Conservation (phyloP, 2,329 filamentous ascomycete genomes). For the Claviceps lovelessii region DNA sequence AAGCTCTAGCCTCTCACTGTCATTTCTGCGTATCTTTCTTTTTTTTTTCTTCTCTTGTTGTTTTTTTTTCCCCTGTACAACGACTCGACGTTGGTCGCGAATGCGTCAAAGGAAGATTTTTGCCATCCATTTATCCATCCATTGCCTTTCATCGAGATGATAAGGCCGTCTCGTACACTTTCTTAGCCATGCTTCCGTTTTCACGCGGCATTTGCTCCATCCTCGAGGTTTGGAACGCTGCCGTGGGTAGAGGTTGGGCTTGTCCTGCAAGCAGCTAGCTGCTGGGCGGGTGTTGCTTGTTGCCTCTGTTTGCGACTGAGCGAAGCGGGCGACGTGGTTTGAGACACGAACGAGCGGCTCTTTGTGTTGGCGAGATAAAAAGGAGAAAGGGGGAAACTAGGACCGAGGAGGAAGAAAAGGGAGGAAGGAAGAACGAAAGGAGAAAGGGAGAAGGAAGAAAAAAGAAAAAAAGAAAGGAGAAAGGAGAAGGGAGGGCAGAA, state of each 20-base stretch:
- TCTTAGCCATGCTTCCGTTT: conserved; percentile 15
- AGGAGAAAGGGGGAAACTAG: neutral
- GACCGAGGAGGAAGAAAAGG: neutral
- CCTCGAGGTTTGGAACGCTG: conserved; percentile 1
- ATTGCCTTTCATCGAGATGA: neutral
- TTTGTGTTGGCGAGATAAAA: neutral
- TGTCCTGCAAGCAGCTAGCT: neutral
- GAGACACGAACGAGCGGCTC: neutral
- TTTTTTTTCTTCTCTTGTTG: neutral
- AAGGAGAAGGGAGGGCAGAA: too few species aligned
- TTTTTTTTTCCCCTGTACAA: neutral
- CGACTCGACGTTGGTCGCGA: neutral
- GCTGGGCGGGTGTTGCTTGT: neutral
- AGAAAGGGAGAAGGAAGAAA: neutral
- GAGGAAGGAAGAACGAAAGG: neutral
- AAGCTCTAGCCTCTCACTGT: too few species aligned
- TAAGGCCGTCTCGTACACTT: conserved; percentile 1
- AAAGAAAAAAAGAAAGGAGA: neutral
- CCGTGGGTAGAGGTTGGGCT: neutral
- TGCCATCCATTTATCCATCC: too few species aligned
- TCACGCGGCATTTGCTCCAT: conserved; percentile 4
- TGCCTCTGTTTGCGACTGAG: neutral
- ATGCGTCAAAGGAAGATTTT: too few species aligned
- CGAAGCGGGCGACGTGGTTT: neutral
- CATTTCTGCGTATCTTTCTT: neutral